These are phyloP conservation scores for Penicillium samsonianum DNA, from an alignment of 495 filamentous ascomycete genomes.

Conservation along the genomic window DNA sequence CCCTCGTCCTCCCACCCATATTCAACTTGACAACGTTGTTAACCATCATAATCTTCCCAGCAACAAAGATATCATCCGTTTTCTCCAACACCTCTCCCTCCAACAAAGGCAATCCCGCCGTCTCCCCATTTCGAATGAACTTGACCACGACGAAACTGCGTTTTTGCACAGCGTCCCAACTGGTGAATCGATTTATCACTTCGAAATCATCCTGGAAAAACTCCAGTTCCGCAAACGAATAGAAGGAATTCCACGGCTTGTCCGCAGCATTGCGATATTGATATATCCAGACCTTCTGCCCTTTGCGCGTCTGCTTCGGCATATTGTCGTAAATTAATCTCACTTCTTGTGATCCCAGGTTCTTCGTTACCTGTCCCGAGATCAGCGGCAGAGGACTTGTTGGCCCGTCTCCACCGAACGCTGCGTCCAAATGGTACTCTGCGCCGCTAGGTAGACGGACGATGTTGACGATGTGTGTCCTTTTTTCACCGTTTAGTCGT, in stretches of 20 bases:
- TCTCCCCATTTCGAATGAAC: conserved; percentile 51
- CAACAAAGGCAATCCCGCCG: conserved; percentile 8
- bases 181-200: conserved; percentile 62
- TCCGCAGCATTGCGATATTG: conserved; percentile 53
- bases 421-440: conserved; percentile 68
- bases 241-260: conserved; percentile 56
- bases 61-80: conserved; percentile 28
- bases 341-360: conserved; percentile 53
- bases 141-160: conserved; percentile 53
- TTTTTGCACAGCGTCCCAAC: conserved; percentile 51
- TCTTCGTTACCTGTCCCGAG: conserved; percentile 35
- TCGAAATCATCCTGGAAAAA: conserved; percentile 64
- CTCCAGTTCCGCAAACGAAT: conserved; percentile 62
- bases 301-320: conserved; percentile 38
- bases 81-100: conserved; percentile 24
- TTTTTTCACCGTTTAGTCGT: conserved; percentile 20
- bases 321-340: conserved; percentile 51
- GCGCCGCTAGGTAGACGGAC: conserved; percentile 50
- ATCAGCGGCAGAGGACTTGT: conserved; percentile 55
- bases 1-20: conserved; percentile 55
- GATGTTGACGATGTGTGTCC: conserved; percentile 72
- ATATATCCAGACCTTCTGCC: conserved; percentile 61
- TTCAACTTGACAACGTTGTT: conserved; percentile 59
- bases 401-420: conserved; percentile 66
- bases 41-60: conserved; percentile 62